These are phyloP conservation scores for Mollisia scopiformis DNA, from an alignment of 2,329 filamentous ascomycete genomes.

Conservation along the genomic window DNA sequence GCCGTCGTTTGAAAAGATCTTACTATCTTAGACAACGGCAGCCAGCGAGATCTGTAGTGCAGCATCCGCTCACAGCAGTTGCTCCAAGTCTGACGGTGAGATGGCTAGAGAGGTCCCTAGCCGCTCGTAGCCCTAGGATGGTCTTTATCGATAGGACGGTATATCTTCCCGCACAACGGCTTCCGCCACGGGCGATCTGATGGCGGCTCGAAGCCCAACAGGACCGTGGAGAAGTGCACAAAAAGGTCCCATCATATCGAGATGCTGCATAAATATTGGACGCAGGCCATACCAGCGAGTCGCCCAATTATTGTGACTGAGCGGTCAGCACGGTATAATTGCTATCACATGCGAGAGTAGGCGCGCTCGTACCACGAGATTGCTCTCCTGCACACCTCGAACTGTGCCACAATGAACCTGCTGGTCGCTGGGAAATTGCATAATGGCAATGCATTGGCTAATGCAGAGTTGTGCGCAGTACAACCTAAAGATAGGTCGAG, in stretches of 20 bases:
- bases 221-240: background rate
- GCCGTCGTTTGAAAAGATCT: conserved; percentile 9
- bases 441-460: conserved; percentile 17
- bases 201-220: conserved; percentile 12
- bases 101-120: background rate
- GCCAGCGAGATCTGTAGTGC: background rate
- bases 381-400: conserved; percentile 16
- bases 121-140: background rate
- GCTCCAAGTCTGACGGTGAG: background rate
- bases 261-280: conserved; percentile 12
- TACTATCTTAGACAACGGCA: conserved; percentile 1
- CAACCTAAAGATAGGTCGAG: conserved; percentile 16
- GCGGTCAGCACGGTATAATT: conserved; percentile 15
- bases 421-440: conserved; percentile 17
- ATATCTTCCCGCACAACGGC: conserved; percentile 17
- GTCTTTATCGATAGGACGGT: conserved; percentile 21
- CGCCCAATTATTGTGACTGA: conserved; percentile 18
- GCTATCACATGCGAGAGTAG: conserved; percentile 19
- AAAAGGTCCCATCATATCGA: background rate
- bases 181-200: conserved; percentile 2
- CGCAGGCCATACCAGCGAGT: conserved; percentile 16
- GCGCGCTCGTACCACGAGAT: conserved; percentile 12
- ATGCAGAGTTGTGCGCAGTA: conserved; percentile 14
- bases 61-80: background rate
- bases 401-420: conserved; percentile 8